A percentile compares a stretch with the other conserved stretches of the same genome.
These are phyloP conservation scores for Globisporangium paddicum DNA, from an alignment of 352 stramenopile species.

Conservation along the genomic window DNA sequence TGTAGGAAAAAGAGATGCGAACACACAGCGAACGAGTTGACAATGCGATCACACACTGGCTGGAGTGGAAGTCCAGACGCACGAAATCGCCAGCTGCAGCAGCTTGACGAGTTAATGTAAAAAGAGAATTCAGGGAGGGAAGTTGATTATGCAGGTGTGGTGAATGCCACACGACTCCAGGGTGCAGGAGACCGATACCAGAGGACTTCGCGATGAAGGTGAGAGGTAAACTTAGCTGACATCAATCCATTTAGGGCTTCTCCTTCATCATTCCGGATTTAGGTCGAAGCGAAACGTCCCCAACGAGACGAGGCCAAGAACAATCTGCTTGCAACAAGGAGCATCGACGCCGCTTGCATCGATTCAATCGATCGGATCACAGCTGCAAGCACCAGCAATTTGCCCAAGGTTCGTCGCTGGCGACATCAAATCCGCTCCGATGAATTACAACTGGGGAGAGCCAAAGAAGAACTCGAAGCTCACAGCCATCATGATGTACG, in stretches of 20 bases:
- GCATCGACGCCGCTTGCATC: background rate
- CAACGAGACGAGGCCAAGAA: background rate
- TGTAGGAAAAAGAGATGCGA: background rate
- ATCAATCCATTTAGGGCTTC: background rate
- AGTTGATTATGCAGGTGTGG: background rate
- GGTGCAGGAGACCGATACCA: background rate
- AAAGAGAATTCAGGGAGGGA: background rate
- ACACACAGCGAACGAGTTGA: background rate
- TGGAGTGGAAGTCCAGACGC: background rate
- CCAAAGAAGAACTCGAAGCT: conserved; percentile 77
- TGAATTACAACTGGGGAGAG: conserved; percentile 85
- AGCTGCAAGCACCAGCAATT: background rate
- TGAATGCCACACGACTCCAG: background rate
- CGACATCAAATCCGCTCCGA: conserved; percentile 10
- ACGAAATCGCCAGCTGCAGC: background rate
- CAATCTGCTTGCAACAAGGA: background rate
- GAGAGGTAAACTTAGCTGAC: background rate
- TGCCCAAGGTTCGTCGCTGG: background rate
- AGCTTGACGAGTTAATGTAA: background rate
- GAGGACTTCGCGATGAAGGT: background rate
- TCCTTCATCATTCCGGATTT: background rate
- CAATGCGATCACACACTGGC: background rate
- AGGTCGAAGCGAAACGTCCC: background rate
- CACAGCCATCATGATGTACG: conserved; percentile 71
- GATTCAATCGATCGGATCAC: background rate